Base-by-base conservation (phyloP, 345 rosid species). In the Murraya koenigii region DNA sequence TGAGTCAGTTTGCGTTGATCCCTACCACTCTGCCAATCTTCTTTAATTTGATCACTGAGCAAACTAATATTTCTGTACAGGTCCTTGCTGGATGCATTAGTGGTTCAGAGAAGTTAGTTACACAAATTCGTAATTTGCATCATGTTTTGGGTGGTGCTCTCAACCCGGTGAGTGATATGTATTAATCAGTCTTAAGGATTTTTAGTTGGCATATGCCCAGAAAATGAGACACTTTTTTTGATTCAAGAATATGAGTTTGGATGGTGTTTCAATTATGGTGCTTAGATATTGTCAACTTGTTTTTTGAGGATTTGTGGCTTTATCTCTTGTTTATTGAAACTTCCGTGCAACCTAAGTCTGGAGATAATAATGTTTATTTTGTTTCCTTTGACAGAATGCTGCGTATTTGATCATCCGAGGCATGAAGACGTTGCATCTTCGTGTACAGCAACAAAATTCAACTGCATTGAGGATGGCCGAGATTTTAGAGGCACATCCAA, bases 401-500 rank as follows among this genome's bases (percentile, higher is more conserved):
- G 92, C 98, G 1, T 96, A 92, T 82, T 90, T 94, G 86, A 84
- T 96, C 74, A 92, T 92, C 82, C 94, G 97, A 80, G 99, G 99
- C 92, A 96, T 96, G 97, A 96, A 96, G 94, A 96, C 99, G 58
- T 82, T 96, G 90, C 93, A 96, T 89, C 99, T 96, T 87, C 98
- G 97, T 89, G 95, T 96, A 90, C 90, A 84, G 93, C 97, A 91
- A 88, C 98, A 96, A 79, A 96, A 96, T 84, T 88, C 91, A 25
- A 96, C 99, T 38, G 99, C 93, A 63, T 75, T 87, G 78, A 87
- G 92, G 97, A 93, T 96, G 97, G 98, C 99, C 94, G 76, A 91
- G 85, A 68, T 96, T 94, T 96, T 96, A 92, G 98, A 96, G 98
- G 99, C 92, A 80, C 99, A 96, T 96, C 98, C 98, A 75, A 96